Evolutionary conservation across 495 filamentous ascomycete genomes (phyloP), one percentile per base, ranked within the genome.

Genomic region (Gamarada debralockiae): DNA sequence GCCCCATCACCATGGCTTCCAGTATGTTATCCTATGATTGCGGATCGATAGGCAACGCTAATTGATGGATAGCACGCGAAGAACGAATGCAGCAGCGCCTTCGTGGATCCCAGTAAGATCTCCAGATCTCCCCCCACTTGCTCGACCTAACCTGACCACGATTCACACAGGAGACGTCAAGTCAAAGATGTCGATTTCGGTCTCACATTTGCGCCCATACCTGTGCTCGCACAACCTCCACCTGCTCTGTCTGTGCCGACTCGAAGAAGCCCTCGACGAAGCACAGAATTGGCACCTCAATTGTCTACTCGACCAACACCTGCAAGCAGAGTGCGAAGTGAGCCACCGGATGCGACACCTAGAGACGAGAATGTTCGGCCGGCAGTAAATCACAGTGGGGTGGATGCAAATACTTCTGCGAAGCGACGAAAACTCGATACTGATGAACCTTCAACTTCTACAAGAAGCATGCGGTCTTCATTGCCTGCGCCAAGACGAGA

Each of bases 131-230:
- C 18, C 48, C 43, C 12, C 9, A 6, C 27, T 13, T 21, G 10
- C 18, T 13, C 24, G 4, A 40, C 12, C 27, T 7, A 41, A n/a
- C n/a, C 47, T 55, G 33, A 47, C 34, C 34, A 27, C 24, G n/a
- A 27, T 43, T 24, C 22, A 7, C 31, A n/a, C 22, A 64, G 58
- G 37, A 57, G 49, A 36, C 58, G 56, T 20, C 56, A 61, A 31
- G 40, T 59, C 10, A 59, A 57, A 53, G 59, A 65, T 50, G 56
- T 65, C 10, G 62, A 65, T 45, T 65, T 65, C 42, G 58, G 44
- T 3, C 33, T 62, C 27, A 22, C 39, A n/a, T 57, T 65, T 44
- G 59, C 59, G 39, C 39, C 48, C 3, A 45, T 39, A 31, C 34
- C 58, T 22, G 21, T 43, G 15, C 40, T 21, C 34, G n/a, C 51